A percentile compares a stretch with the other conserved stretches of the same genome.
Conservation (phyloP, 208 protist genomes). For the Naegleria lovaniensis region DNA sequence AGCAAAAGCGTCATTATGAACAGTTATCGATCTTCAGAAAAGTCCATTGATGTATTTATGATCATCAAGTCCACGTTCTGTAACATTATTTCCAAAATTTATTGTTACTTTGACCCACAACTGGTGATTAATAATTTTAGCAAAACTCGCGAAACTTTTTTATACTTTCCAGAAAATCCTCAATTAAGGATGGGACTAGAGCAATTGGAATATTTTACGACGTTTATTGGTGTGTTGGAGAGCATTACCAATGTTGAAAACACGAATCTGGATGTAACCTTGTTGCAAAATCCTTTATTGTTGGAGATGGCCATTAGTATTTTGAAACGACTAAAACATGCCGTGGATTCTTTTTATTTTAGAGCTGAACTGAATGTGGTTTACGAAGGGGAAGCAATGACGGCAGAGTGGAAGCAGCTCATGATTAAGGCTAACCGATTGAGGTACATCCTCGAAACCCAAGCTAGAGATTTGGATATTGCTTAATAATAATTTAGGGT, state of each 20-base stretch:
- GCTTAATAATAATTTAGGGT: neutral
- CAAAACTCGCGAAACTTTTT: neutral
- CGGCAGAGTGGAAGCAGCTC: neutral
- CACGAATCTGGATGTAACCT: neutral
- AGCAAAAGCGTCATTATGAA: neutral
- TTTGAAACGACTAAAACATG: neutral
- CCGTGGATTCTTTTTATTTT: neutral
- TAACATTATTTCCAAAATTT: neutral
- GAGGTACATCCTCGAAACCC: neutral
- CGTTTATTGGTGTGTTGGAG: neutral
- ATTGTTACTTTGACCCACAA: neutral
- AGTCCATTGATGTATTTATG: neutral
- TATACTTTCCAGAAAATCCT: neutral
- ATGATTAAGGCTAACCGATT: neutral
- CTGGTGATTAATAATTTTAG: neutral
- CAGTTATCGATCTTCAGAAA: neutral
- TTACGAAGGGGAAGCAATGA: neutral
- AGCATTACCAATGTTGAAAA: neutral
- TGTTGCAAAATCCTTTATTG: neutral
- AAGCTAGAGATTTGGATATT: neutral
- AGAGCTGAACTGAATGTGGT: neutral
- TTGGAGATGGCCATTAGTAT: neutral
- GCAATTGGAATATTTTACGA: neutral
- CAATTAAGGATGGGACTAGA: neutral
- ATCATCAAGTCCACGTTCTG: neutral